phyloP scores from a whole-genome alignment of 2,329 filamentous ascomycete genomes.

The Magnaporthiopsis incrustans region DNA sequence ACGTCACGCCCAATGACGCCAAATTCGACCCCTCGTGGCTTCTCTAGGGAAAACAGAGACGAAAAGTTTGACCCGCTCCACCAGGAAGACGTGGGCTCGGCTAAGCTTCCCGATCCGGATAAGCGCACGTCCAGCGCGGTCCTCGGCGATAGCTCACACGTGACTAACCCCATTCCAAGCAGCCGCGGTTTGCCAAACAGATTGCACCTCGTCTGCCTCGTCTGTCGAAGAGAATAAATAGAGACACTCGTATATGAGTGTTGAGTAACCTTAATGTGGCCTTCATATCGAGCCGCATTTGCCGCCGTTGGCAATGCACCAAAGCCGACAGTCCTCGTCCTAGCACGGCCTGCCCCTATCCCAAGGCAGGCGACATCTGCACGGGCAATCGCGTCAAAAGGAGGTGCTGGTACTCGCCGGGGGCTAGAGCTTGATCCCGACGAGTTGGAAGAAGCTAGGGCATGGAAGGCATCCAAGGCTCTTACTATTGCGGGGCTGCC shows the following conservation, averaged over 20 bases:
- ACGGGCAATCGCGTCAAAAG: not conserved
- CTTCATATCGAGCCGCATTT: not conserved
- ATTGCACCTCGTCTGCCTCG: not conserved
- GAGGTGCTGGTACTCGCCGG: not conserved
- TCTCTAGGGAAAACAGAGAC: not conserved
- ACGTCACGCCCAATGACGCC: not conserved
- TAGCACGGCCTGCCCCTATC: not conserved
- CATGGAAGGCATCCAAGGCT: constrained; percentile 40
- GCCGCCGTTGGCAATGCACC: not conserved
- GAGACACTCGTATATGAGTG: no score
- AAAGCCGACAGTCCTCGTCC: not conserved
- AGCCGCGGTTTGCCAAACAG: not conserved
- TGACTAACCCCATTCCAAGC: not conserved
- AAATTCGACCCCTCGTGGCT: not conserved
- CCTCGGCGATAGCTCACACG: not conserved
- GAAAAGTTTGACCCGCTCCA: not conserved
- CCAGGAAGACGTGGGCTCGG: not conserved
- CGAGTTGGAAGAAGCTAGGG: constrained; percentile 40
- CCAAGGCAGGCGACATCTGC: not conserved
- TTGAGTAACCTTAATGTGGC: not conserved
- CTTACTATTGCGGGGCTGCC: constrained; percentile 31
- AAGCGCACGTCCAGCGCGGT: not conserved
- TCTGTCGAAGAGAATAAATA: not conserved
- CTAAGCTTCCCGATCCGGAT: not conserved
- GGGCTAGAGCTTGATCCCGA: constrained; percentile 35